These are phyloP conservation scores for Stramenopiles sp. DNA, from an alignment of 352 stramenopile species.

Conservation along the genomic window DNA sequence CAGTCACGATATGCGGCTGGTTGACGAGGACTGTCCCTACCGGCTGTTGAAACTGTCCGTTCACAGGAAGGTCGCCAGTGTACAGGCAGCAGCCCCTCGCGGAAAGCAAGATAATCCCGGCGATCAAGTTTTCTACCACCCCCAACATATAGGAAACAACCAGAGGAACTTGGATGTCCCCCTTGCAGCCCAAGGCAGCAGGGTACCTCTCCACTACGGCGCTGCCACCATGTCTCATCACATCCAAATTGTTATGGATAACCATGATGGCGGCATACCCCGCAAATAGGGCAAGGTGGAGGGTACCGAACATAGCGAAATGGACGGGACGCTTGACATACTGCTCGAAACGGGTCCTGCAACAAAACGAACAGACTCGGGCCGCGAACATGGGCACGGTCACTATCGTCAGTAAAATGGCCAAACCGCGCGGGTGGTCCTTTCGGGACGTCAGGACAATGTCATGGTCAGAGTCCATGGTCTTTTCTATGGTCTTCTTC, in stretches of 20 bases:
- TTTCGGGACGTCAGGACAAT: constrained; percentile 4
- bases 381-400: constrained; percentile 3
- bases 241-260: constrained; percentile 7
- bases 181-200: not conserved
- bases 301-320: constrained; percentile 1
- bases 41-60: constrained; percentile 2
- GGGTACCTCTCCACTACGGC: constrained; percentile 1
- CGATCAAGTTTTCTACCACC: not conserved
- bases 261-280: not conserved
- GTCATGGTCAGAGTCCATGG: constrained; percentile 6
- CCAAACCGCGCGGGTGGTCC: not conserved
- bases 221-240: constrained; percentile 1
- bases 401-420: constrained; percentile 8
- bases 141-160: not conserved
- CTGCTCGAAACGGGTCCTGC: constrained; percentile 4
- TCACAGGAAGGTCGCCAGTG: constrained; percentile 1
- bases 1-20: not conserved
- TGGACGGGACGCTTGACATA: constrained; percentile 4
- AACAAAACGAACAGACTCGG: constrained; percentile 7
- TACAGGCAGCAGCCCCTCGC: constrained; percentile 1
- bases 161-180: not conserved
- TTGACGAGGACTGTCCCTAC: not conserved
- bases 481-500: constrained; percentile 3
- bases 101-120: constrained; percentile 4
- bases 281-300: not conserved